Conservation (phyloP, 805 yeast genomes). For the Candida ficus region DNA sequence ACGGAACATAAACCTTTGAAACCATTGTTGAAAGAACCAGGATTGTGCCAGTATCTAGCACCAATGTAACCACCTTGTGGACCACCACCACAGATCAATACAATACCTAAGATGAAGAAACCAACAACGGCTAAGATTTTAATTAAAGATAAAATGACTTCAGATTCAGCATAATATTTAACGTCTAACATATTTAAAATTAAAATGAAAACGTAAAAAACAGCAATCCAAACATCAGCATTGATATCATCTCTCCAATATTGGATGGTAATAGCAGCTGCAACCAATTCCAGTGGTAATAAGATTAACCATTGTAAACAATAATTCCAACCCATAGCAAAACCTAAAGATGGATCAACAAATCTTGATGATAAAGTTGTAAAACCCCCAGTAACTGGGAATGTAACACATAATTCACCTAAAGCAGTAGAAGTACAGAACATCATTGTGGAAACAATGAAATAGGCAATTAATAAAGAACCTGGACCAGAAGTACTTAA, state of each 20-base stretch:
- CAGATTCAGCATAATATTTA: slow-evolving; percentile 49
- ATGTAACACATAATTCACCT: slow-evolving; percentile 49
- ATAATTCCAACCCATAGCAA: slow-evolving; percentile 57
- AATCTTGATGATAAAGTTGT: slow-evolving; percentile 45
- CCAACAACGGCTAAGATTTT: slow-evolving; percentile 64
- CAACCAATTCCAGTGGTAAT: slow-evolving; percentile 46
- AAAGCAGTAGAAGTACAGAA: slow-evolving; percentile 52
- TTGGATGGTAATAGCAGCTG: slow-evolving; percentile 48
- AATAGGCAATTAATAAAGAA: slow-evolving; percentile 51
- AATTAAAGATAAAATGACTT: slow-evolving; percentile 56
- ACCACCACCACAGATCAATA: slow-evolving; percentile 59
- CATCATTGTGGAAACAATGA: slow-evolving; percentile 50
- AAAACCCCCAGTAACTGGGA: slow-evolving; percentile 51
- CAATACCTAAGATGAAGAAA: slow-evolving; percentile 49
- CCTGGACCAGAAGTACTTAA: slow-evolving; percentile 60
- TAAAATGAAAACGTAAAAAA: slow-evolving; percentile 42
- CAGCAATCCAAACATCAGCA: slow-evolving; percentile 45
- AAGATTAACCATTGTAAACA: slow-evolving; percentile 47
- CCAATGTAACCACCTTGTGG: slow-evolving; percentile 42
- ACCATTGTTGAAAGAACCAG: slow-evolving; percentile 61
- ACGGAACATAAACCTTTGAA: slow-evolving; percentile 56
- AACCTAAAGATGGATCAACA: slow-evolving; percentile 56
- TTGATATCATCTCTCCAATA: slow-evolving; percentile 43
- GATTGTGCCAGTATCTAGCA: slow-evolving; percentile 41
- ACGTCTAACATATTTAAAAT: slow-evolving; percentile 49